A percentile compares a stretch with the other conserved stretches of the same genome.
Evolutionary conservation across 106 monocot genomes (phyloP).

Genomic region (Acanthochlamys bracteata): DNA sequence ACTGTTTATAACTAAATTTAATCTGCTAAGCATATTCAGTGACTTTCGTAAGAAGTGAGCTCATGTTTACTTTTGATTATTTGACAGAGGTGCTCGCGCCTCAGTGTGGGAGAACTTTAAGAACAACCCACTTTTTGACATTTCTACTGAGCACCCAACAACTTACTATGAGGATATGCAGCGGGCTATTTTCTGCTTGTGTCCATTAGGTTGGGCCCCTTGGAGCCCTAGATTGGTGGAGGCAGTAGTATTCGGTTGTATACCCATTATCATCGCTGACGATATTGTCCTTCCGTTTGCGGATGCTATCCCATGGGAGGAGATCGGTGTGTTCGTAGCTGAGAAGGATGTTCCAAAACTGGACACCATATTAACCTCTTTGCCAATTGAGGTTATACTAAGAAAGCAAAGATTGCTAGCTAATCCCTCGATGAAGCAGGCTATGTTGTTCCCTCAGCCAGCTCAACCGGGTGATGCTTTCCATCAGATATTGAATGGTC

Average conservation of each 20-base stretch:
- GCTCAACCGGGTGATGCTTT: slow-evolving; percentile 70
- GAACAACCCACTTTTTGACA: slow-evolving; percentile 64
- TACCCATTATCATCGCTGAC: slow-evolving; percentile 70
- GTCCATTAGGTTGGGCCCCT: slow-evolving; percentile 78
- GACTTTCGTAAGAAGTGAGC: neutral
- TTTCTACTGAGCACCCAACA: slow-evolving; percentile 53
- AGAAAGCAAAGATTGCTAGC: slow-evolving; percentile 73
- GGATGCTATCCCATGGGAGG: slow-evolving; percentile 77
- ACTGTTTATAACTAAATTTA: no score
- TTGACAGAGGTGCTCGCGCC: slow-evolving; percentile 51
- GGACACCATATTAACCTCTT: slow-evolving; percentile 59
- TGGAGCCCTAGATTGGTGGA: slow-evolving; percentile 76
- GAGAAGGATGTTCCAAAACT: slow-evolving; percentile 67
- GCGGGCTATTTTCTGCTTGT: slow-evolving; percentile 58
- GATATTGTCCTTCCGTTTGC: slow-evolving; percentile 68
- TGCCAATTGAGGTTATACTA: slow-evolving; percentile 52
- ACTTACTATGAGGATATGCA: slow-evolving; percentile 79
- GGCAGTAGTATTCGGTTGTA: slow-evolving; percentile 68
- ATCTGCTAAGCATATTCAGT: no score
- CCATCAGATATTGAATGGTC: slow-evolving; percentile 79
- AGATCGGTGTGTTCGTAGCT: slow-evolving; percentile 62
- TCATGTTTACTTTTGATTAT: neutral
- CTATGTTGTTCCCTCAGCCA: slow-evolving; percentile 82
- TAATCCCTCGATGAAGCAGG: slow-evolving; percentile 85
- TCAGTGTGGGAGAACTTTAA: slow-evolving; percentile 74